Base-by-base conservation (phyloP, 331 rosid species). In the Pyracantha coccinea region DNA sequence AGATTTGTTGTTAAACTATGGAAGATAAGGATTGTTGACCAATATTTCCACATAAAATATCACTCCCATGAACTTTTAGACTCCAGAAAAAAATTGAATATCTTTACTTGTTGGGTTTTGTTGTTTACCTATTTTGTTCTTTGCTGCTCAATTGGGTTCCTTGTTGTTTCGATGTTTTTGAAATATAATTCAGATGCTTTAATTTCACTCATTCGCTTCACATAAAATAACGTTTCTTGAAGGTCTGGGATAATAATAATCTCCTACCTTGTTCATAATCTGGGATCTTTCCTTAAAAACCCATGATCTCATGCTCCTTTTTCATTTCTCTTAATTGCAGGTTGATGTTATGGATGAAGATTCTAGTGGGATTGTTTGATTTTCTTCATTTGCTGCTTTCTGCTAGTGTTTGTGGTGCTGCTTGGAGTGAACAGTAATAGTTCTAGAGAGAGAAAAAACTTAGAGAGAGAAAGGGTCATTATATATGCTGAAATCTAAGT, bases 401-500 rank as follows among this genome's bases (percentile, higher is more conserved):
- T 23, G 76, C 66, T 58, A 58, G 76, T 72, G 8, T n/a, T 13
- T 69, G 41, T 59, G 68, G 44, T 23, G 33, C 75, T 59, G 61
- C 19, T 44, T 11, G 64, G 64, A 35, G 57, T 28, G 53, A 78
- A 79, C 72, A 64, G 73, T 69, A 73, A 69, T 55, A 80, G 41
- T 52, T 50, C 20, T 1, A 50, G 20, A 50, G 68, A 54, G 53
- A 60, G 59, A 57, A 24, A 4, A 38, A 38, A 57, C 63, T n/a
- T 53, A 71, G 66, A 69, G 74, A 61, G 64, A 63, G 71, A 69
- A 52, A 72, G 74, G 71, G 60, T 58, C 19, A 69, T 72, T 78
- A 85, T 87, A 82, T 87, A 87, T 85, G 91, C 88, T 79, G 86
- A 85, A 84, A 79, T 82, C 78, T 85, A 84, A 80, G 83, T 72